Base-by-base conservation (phyloP, 1,139 yeast genomes). In the Suhomyces yuchorum region DNA sequence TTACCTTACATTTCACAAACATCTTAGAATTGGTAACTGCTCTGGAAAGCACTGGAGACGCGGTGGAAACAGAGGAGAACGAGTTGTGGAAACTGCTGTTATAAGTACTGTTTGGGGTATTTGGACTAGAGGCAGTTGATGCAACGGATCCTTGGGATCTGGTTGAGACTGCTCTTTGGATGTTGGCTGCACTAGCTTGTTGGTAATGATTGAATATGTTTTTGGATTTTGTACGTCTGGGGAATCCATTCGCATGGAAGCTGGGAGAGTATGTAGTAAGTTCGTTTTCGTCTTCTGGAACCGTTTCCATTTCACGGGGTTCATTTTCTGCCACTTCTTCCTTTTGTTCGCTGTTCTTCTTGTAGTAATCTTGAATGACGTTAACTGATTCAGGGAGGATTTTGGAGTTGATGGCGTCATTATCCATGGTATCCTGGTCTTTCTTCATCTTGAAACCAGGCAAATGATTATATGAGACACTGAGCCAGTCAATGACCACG, bases 401-500 rank as follows among this genome's bases (percentile, higher is more conserved):
- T 24, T 40, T 40, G 18, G 49, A 51, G 40, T 55, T 55, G 40
- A 58, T 55, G 14, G 49, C 53, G 35, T 55, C 58, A 28, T 51
- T 57, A 41, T 47, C 49, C 43, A 37, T 40, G 9, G 41, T n/a
- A 2, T 46, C 37, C 19, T 20, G 23, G 12, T 34, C 33, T 17
- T 39, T 32, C 20, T 32, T 47, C 17, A 50, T 24, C 19, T 38
- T 39, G 48, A 65, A 60, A 1, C 70, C 70, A 2, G 67, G 67
- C 32, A 62, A 55, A 17, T 53, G 54, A 14, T 61, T 56, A 48
- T 59, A 60, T 2, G 51, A 48, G 15, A 47, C 49, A 34, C 65
- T 67, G 26, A 75, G 56, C 79, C 78, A 75, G 41, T 63, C 62
- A 20, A 62, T 52, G 39, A 73, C 58, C 4, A 62, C 60, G 4